Evolutionary conservation across 1,139 yeast species (phyloP).

Genomic region (Debaryomyces subglobosus): DNA sequence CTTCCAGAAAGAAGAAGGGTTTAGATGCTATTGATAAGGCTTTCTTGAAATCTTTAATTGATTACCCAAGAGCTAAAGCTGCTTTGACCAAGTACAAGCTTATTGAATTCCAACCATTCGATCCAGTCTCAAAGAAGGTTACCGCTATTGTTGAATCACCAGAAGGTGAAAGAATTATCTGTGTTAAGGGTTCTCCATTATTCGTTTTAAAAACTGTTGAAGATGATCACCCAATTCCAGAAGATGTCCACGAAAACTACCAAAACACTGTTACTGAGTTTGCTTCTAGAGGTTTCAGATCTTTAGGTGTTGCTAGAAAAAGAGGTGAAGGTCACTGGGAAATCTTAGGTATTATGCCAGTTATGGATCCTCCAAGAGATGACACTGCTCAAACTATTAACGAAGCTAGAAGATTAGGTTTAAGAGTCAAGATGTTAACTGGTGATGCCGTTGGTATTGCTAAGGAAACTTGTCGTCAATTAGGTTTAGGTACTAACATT

Average conservation of each 20-base stretch:
- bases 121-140: slow-evolving; percentile 96
- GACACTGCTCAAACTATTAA: slow-evolving; percentile 95
- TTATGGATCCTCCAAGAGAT: slow-evolving; percentile 99
- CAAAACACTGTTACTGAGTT: slow-evolving; percentile 97
- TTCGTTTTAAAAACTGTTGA: slow-evolving; percentile 94
- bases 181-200: slow-evolving; percentile 98
- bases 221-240: slow-evolving; percentile 95
- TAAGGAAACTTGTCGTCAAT: slow-evolving; percentile 97
- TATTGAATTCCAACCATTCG: slow-evolving; percentile 94
- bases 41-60: slow-evolving; percentile 86
- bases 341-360: slow-evolving; percentile 96
- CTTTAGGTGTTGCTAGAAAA: slow-evolving; percentile 98
- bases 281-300: slow-evolving; percentile 98
- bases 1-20: slow-evolving; percentile 99
- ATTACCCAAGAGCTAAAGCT: slow-evolving; percentile 91
- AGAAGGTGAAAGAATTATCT: slow-evolving; percentile 93
- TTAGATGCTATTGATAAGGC: slow-evolving; percentile 98
- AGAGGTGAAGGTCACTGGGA: slow-evolving; percentile 99
- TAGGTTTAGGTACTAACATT: slow-evolving; percentile 95
- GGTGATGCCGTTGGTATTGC: slow-evolving; percentile 99
- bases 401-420: slow-evolving; percentile 93
- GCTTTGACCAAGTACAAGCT: slow-evolving; percentile 96
- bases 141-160: slow-evolving; percentile 94
- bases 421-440: slow-evolving; percentile 96
- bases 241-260: slow-evolving; percentile 92